Base-by-base conservation (phyloP, 1,139 yeast genomes). In the Yueomyces sp. region DNA sequence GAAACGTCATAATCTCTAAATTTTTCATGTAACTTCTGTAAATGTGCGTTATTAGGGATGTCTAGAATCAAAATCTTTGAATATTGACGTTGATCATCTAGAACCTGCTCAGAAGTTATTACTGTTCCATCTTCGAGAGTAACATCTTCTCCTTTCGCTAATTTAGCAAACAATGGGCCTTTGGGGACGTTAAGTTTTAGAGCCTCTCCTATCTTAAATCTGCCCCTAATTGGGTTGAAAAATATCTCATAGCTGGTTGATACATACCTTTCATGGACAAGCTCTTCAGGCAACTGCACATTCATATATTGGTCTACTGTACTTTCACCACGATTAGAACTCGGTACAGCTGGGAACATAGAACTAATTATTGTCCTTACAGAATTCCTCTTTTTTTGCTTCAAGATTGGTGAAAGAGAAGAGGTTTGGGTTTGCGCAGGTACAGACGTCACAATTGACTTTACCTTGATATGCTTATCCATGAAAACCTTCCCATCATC, bases 201-300 rank as follows among this genome's bases (percentile, higher is more conserved):
- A 0, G 96, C 96, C 52, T 69, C 75, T 4, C 66, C 63, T 0
- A 75, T 75, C 46, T 77, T 68, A 54, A 89, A 89, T 54, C 73
- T 80, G 0, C 97, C 97, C 50, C 95, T 67, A 0, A 75, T 65
- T 0, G 91, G 79, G 35, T 73, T 65, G 39, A 83, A 72, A 35
- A 77, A 70, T 3, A 87, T 66, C n/a, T 82, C 66, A 58, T 81
- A 87, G 49, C 75, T 78, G 1, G 81, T 66, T 0, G 73, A 55
- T 6, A 8, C 9, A 6, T 29, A 6, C 0, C 52, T 44, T n/a
- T 50, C 49, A 2, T 49, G 48, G 3, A 39, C 7, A 4, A 50
- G 40, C 7, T 45, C 37, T 29, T 50, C 42, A 7, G 71, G 70
- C 3, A 68, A 50, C 4, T 56, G 52, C 3, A 59, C 60, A 44